Percentiles rank a stretch among this genome's conserved stretches.
phyloP scores from a whole-genome alignment of 2,329 filamentous ascomycete species.

The Fusarium acutatum region DNA sequence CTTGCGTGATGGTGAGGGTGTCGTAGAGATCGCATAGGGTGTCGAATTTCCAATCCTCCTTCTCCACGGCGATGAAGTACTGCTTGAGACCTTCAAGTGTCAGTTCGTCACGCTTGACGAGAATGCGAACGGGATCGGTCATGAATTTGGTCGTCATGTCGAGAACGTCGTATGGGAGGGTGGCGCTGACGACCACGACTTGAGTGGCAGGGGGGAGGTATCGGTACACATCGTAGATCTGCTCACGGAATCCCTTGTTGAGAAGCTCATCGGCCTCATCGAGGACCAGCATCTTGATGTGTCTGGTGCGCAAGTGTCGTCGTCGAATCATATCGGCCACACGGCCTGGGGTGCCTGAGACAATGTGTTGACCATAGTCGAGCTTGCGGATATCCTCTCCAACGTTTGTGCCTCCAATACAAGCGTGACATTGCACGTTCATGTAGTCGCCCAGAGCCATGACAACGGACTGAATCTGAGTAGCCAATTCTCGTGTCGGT shows the following conservation, averaged over 20 bases:
- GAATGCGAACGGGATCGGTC: conserved; percentile 94
- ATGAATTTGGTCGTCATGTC: conserved; percentile 99
- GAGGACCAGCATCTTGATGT: conserved; percentile 72
- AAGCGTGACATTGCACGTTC: conserved; percentile 99
- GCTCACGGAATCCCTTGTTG: conserved; percentile 95
- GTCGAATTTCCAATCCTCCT: conserved; percentile 99
- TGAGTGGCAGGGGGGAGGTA: conserved; percentile 96
- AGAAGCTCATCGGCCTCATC: conserved; percentile 73
- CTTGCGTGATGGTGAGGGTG: conserved; percentile 97
- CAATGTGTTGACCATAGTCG: conserved; percentile 96
- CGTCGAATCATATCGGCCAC: conserved; percentile 75
- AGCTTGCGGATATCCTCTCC: conserved; percentile 98
- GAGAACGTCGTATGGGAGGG: conserved; percentile 95
- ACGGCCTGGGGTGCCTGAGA: conserved; percentile 95
- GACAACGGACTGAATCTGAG: conserved; percentile 97
- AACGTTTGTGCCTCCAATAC: conserved; percentile 97
- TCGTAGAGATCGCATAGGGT: conserved; percentile 99
- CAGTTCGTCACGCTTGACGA: conserved; percentile 98
- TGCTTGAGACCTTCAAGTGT: conserved; percentile 98
- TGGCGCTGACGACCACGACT: conserved; percentile 97
- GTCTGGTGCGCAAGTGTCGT: conserved; percentile 64
- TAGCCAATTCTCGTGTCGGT: conserved; percentile 94
- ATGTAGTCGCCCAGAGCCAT: conserved; percentile 99
- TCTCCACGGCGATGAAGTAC: conserved; percentile 99
- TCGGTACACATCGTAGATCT: conserved; percentile 99